Conservation (phyloP, 2,329 filamentous ascomycete species). For the Paraconiothyrium sp. region DNA sequence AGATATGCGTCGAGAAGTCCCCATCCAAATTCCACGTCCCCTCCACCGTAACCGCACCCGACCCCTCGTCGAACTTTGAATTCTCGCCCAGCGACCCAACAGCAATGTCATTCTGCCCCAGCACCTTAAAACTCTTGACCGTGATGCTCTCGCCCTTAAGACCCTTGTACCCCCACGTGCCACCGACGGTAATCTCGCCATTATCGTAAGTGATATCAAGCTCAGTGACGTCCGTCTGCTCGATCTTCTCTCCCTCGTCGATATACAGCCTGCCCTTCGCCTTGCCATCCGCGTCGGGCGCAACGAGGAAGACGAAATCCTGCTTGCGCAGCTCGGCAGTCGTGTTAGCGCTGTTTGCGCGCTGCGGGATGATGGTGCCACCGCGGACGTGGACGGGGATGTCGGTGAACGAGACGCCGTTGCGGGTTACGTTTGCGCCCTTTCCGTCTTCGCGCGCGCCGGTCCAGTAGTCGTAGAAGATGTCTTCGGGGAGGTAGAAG, state of each 20-base stretch:
- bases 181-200: constrained; percentile 59
- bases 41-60: constrained; percentile 30
- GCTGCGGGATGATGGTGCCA: constrained; percentile 71
- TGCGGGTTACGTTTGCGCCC: constrained; percentile 56
- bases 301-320: constrained; percentile 76
- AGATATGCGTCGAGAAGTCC: constrained; percentile 33
- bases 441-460: constrained; percentile 57
- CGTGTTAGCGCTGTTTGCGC: constrained; percentile 65
- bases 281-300: constrained; percentile 68
- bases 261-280: constrained; percentile 77
- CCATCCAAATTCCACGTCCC: constrained; percentile 42
- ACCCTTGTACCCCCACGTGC: constrained; percentile 51
- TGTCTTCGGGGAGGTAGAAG: constrained; percentile 66
- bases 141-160: constrained; percentile 36
- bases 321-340: constrained; percentile 70
- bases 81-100: constrained; percentile 24
- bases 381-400: constrained; percentile 76
- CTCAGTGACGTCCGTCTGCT: constrained; percentile 65
- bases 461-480: constrained; percentile 70
- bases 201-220: constrained; percentile 69
- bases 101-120: constrained; percentile 32
- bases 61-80: constrained; percentile 22
- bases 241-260: constrained; percentile 77
- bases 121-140: constrained; percentile 36
- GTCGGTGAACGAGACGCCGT: constrained; percentile 57